These are phyloP conservation scores for Saccharomyces paradoxus DNA, from an alignment of 805 yeast genomes.

Conservation along the genomic window DNA sequence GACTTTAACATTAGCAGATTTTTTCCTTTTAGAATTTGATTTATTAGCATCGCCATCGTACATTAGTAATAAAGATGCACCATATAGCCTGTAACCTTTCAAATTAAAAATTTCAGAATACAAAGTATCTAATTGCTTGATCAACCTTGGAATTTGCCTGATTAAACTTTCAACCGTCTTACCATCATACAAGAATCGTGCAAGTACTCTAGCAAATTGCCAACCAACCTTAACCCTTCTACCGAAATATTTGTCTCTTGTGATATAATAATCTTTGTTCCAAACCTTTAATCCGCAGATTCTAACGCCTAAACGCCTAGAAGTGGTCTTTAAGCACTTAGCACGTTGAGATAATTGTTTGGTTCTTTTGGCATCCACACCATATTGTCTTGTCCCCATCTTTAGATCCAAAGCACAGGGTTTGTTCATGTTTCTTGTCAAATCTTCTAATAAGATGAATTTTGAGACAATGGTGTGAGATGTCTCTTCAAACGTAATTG, in stretches of 20 bases:
- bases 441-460: conserved; percentile 81
- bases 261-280: conserved; percentile 48
- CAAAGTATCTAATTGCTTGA: conserved; percentile 53
- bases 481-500: conserved; percentile 19
- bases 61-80: conserved; percentile 80
- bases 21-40: conserved; percentile 11
- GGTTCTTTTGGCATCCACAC: conserved; percentile 72
- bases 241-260: conserved; percentile 89
- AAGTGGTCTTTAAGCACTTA: conserved; percentile 78
- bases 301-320: conserved; percentile 76
- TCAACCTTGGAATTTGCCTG: conserved; percentile 57
- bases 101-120: conserved; percentile 46
- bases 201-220: conserved; percentile 67
- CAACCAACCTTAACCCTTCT: conserved; percentile 61
- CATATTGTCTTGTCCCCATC: conserved; percentile 98
- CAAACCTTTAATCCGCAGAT: conserved; percentile 93
- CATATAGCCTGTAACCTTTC: conserved; percentile 79
- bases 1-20: conserved; percentile 34
- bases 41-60: conserved; percentile 54
- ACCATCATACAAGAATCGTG: conserved; percentile 79
- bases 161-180: conserved; percentile 45
- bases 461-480: conserved; percentile 35
- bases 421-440: conserved; percentile 69
- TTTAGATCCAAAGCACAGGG: conserved; percentile 93
- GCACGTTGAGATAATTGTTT: conserved; percentile 72